Evolutionary conservation across 306 rosid genomes (phyloP), one percentile per base, ranked within the genome.

Genomic region (Citrullus colocynthis): DNA sequence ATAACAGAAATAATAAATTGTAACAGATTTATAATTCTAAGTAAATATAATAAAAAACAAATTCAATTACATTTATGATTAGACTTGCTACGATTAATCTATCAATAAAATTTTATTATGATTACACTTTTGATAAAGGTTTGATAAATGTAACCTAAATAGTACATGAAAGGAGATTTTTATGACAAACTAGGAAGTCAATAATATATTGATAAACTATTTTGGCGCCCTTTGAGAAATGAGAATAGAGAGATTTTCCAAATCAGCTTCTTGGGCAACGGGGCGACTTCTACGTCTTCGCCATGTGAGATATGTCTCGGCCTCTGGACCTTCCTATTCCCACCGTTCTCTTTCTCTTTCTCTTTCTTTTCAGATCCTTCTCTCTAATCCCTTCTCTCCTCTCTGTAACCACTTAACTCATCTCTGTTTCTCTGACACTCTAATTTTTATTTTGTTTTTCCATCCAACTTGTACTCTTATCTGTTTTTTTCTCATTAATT

Each of bases 261-360:
- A 51, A 7, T 65, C 15, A n/a, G 63, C 67, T 65, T 28, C 81
- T 80, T 74, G 75, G 83, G 84, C 87, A 81, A 85, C 78, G 91
- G 84, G 77, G 87, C 87, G 91, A 78, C 16, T 84, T 84, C 66
- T 78, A 72, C 88, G 95, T 79, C 49, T 69, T 67, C 69, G 84
- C 96, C 98, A 92, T 92, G 98, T 92, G 98, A 90, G 80, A 71
- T 65, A 63, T 84, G 89, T 76, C 95, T 94, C 88, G 98, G 80
- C 85, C 78, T 42, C 84, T 76, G 93, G 21, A 84, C 93, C 96
- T 88, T 86, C 86, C 79, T 48, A 79, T 69, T 69, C 73, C 30
- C 67, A 41, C 5, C 34, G 36, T 21, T 77, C 80, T 82, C 83
- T 30, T 62, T 75, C 37, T 75, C 78, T 75, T 75, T 74, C 60